Evolutionary conservation across 2,329 filamentous ascomycete genomes (phyloP).

Genomic region (Colletotrichum cuscutae): DNA sequence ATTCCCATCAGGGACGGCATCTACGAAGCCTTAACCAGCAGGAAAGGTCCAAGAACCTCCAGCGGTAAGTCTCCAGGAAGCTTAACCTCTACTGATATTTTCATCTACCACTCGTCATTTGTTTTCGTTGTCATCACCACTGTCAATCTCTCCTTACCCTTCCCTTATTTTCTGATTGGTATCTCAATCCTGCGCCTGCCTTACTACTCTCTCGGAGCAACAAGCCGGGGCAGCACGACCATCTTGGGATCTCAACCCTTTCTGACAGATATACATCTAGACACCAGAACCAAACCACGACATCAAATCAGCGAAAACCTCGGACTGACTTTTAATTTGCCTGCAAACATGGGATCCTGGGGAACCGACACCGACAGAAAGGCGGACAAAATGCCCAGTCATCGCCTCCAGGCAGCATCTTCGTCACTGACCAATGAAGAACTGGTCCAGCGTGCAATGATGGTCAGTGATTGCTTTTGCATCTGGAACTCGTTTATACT

Average conservation of each 20-base stretch:
- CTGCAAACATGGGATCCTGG: conserved; percentile 17
- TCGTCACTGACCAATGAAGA: background rate
- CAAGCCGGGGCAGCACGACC: background rate
- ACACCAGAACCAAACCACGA: background rate
- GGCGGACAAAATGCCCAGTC: conserved; percentile 17
- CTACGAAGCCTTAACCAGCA: background rate
- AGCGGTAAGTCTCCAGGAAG: background rate
- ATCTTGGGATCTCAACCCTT: background rate
- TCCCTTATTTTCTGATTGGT: background rate
- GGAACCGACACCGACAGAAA: conserved; percentile 4
- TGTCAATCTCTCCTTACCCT: background rate
- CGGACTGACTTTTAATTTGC: too few relatives aligned
- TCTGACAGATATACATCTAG: background rate
- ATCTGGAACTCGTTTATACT: background rate
- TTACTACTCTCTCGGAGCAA: background rate
- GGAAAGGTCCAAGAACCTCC: background rate
- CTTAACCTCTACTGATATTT: background rate
- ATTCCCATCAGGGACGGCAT: background rate
- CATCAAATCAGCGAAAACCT: background rate
- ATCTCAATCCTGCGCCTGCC: background rate
- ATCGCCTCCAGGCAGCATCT: background rate
- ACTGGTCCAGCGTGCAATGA: conserved; percentile 2
- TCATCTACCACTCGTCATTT: background rate
- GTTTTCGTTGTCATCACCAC: background rate
- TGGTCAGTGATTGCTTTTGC: background rate